Percentiles rank a stretch among this genome's conserved stretches.
These are phyloP conservation scores for Fusarium longipes DNA, from an alignment of 2,329 filamentous ascomycete genomes.

Conservation along the genomic window DNA sequence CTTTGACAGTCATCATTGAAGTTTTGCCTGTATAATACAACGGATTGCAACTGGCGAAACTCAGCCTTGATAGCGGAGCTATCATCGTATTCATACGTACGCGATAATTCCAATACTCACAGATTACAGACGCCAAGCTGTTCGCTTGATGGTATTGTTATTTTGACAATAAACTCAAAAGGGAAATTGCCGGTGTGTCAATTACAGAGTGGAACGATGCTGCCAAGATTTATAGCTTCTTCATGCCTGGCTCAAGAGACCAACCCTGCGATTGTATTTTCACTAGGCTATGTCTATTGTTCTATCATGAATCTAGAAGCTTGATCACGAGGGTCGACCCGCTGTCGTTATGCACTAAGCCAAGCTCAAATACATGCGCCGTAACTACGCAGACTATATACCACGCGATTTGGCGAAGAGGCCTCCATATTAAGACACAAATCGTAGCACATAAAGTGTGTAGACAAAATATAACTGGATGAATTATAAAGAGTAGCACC, in stretches of 20 bases:
- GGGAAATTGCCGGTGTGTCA: background rate
- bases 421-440: background rate
- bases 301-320: background rate
- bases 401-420: background rate
- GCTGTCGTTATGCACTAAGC: background rate
- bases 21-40: background rate
- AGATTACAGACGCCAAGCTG: too few species aligned
- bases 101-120: background rate
- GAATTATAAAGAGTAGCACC: too few species aligned
- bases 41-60: background rate
- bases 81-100: background rate
- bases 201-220: background rate
- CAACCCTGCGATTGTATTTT: background rate
- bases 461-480: too few species aligned
- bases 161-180: background rate
- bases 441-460: too few species aligned
- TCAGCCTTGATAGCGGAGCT: background rate
- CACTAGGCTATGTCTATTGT: background rate
- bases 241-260: too few species aligned
- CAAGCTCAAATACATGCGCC: background rate
- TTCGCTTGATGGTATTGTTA: background rate
- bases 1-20: background rate
- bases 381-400: background rate
- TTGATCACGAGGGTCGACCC: background rate
- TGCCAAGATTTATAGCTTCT: too few species aligned